These are phyloP conservation scores for Keqinozyma sinolaborantium DNA, from an alignment of 1,139 yeast species.

Conservation along the genomic window DNA sequence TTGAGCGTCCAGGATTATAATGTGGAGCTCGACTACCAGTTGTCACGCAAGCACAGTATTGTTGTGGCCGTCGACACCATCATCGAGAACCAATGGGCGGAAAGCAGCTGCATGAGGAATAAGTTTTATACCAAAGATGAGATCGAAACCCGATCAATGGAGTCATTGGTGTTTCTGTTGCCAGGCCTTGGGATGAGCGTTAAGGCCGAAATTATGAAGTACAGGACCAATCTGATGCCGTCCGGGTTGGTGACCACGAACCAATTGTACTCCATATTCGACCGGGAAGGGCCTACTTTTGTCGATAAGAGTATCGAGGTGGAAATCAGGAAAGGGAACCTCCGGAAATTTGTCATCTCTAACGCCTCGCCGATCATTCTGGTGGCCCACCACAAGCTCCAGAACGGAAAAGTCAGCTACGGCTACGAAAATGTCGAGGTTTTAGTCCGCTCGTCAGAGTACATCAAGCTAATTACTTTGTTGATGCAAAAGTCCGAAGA, in stretches of 20 bases:
- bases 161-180: slow-evolving; percentile 31
- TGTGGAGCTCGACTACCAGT: slow-evolving; percentile 39
- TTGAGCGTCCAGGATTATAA: slow-evolving; percentile 29
- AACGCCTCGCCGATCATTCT: slow-evolving; percentile 46
- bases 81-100: slow-evolving; percentile 38
- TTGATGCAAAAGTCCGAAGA: slow-evolving; percentile 1
- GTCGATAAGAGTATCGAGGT: slow-evolving; percentile 41
- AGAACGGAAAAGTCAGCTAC: slow-evolving; percentile 35
- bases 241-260: slow-evolving; percentile 33
- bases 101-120: slow-evolving; percentile 23
- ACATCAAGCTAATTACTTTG: slow-evolving; percentile 14
- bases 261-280: slow-evolving; percentile 41
- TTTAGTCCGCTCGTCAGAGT: slow-evolving; percentile 24
- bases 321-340: slow-evolving; percentile 26
- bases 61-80: slow-evolving; percentile 32
- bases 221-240: slow-evolving; percentile 29
- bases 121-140: slow-evolving; percentile 17
- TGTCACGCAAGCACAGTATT: slow-evolving; percentile 28
- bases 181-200: slow-evolving; percentile 29
- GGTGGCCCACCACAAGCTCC: slow-evolving; percentile 30
- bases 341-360: slow-evolving; percentile 38
- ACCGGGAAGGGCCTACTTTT: slow-evolving; percentile 38
- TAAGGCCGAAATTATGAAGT: slow-evolving; percentile 38
- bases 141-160: slow-evolving; percentile 13
- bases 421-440: slow-evolving; percentile 46